Evolutionary conservation across 345 rosid species (phyloP).

Genomic region (Lepidium didymum): DNA sequence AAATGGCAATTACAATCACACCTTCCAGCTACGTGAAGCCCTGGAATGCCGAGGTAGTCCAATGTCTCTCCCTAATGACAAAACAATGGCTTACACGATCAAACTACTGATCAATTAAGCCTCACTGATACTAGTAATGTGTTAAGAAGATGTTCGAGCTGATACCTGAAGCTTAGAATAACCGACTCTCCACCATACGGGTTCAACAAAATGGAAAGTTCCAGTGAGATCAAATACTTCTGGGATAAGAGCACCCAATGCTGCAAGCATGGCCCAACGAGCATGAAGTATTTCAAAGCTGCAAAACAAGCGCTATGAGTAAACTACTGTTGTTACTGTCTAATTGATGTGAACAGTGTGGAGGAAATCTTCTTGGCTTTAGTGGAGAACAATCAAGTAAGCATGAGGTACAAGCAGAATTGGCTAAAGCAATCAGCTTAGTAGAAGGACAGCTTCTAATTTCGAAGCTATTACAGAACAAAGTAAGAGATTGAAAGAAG

Average conservation of each 20-base stretch:
- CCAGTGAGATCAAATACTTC: constrained; percentile 68
- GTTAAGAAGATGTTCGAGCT: not conserved
- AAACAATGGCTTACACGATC: not conserved
- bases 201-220: constrained; percentile 70
- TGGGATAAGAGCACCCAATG: constrained; percentile 81
- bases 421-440: not conserved
- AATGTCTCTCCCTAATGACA: constrained; percentile 74
- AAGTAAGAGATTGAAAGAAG: not conserved
- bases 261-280: constrained; percentile 98
- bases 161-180: constrained; percentile 80
- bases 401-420: not conserved
- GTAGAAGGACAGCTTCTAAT: not conserved
- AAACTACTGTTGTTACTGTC: not conserved
- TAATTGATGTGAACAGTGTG: not conserved
- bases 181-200: constrained; percentile 97
- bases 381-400: not conserved
- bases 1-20: constrained; percentile 71
- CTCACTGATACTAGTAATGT: not conserved
- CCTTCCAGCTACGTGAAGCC: constrained; percentile 92
- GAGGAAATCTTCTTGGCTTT: too few relatives aligned
- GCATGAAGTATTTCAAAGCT: constrained; percentile 95
- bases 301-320: constrained; percentile 11
- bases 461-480: not conserved
- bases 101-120: not conserved
- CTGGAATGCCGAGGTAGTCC: constrained; percentile 92